Evolutionary conservation across 75 land plant species (phyloP), one percentile per base, ranked within the genome.

Genomic region (Pinus tabuliformis): DNA sequence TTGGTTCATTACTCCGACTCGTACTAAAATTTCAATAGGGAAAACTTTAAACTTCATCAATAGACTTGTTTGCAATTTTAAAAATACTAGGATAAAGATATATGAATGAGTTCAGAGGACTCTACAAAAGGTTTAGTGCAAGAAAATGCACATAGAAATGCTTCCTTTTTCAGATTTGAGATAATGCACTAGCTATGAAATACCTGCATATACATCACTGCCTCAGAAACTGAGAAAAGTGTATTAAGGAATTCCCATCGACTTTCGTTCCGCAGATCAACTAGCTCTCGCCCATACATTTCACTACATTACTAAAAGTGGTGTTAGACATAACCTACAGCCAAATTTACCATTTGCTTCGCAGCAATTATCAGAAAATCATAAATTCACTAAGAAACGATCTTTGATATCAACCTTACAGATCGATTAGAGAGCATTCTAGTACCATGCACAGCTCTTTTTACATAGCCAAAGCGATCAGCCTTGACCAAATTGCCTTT

Each of bases 381-480:
- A 54, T 16, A 24, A 54, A 54, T 12, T n/a, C 54, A 68, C 20
- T 39, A n/a, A 21, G 72, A 68, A 11, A 42, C 42, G 72, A 68
- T 42, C n/a, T 62, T 68, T 9, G 3, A 5, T 26, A 33, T 24
- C 36, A 24, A 95, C 99, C 98, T 96, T 57, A 96, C 94, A 65
- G 88, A 85, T 63, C 88, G 76, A 77, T 86, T 96, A 28, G 98
- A 92, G 5, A 96, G 78, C 99, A 96, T 96, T 68, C 66, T 87
- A 30, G 99, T 92, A 5, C 98, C 99, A 89, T 96, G 99, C 97
- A 96, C 92, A 65, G 98, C 99, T 76, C 99, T 87, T 75, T 96
- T 96, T 13, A 94, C 86, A 82, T 96, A 96, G 70, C 99, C 99
- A 92, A 96, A 96, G 45, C 99, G 89, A 83, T 96, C 99, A 65